Conservation (phyloP, 176 grass and related monocot genomes). For the Musa beccarii region DNA sequence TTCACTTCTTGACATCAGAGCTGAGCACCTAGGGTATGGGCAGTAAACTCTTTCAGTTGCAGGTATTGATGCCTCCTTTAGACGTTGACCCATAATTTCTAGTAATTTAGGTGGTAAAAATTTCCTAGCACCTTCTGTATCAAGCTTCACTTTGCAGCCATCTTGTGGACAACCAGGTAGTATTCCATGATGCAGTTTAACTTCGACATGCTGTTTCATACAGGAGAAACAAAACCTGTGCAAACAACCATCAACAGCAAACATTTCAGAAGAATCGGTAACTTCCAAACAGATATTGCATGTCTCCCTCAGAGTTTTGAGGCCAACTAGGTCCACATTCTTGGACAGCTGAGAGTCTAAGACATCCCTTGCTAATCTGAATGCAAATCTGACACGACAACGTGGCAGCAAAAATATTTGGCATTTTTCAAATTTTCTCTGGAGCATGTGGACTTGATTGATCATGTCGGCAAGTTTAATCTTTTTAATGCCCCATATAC, state of each 20-base stretch:
- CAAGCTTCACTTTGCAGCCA: slow-evolving; percentile 53
- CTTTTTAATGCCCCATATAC: slow-evolving; percentile 31
- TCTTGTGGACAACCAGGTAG: slow-evolving; percentile 65
- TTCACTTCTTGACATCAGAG: slow-evolving; percentile 54
- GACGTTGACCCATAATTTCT: slow-evolving; percentile 51
- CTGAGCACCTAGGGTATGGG: slow-evolving; percentile 58
- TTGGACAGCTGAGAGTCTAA: slow-evolving; percentile 47
- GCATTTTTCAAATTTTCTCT: slow-evolving; percentile 47
- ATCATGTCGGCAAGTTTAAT: slow-evolving; percentile 37
- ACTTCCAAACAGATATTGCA: slow-evolving; percentile 74
- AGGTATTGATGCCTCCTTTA: slow-evolving; percentile 57
- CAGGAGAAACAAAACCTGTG: slow-evolving; percentile 80
- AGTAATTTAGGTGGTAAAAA: slow-evolving; percentile 36
- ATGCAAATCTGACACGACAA: slow-evolving; percentile 29
- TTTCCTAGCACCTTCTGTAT: slow-evolving; percentile 40
- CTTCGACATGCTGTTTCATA: slow-evolving; percentile 72
- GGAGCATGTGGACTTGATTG: slow-evolving; percentile 28
- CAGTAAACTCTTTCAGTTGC: slow-evolving; percentile 65
- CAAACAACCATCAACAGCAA: slow-evolving; percentile 34
- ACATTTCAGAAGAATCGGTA: slow-evolving; percentile 51
- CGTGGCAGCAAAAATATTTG: slow-evolving; percentile 28
- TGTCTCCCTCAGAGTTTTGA: slow-evolving; percentile 42
- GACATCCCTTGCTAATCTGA: slow-evolving; percentile 53
- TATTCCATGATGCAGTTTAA: slow-evolving; percentile 47
- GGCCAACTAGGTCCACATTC: slow-evolving; percentile 12